phyloP scores from a whole-genome alignment of 2,329 filamentous ascomycete genomes.

The Microcyclosporella mali region DNA sequence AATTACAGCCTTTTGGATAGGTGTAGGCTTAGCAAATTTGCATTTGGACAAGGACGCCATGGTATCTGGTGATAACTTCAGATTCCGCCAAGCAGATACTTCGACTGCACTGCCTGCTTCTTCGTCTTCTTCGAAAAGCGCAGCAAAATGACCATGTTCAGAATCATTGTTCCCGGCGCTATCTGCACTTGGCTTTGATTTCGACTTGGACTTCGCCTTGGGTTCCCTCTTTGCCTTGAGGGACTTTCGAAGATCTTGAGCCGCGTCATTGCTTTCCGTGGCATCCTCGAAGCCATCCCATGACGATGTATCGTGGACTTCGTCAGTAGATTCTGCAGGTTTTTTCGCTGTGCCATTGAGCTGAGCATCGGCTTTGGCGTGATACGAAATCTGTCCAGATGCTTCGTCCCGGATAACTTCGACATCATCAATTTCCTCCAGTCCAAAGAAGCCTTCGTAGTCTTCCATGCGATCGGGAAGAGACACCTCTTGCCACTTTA shows the following conservation, averaged over 20 bases:
- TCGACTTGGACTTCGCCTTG: constrained; percentile 19
- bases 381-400: constrained; percentile 46
- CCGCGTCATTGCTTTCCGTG: constrained; percentile 18
- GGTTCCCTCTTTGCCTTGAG: constrained; percentile 13
- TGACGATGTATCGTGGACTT: constrained; percentile 40
- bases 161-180: constrained; percentile 4
- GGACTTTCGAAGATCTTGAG: background rate
- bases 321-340: constrained; percentile 32
- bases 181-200: constrained; percentile 17
- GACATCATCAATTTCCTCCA: constrained; percentile 89
- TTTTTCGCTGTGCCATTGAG: constrained; percentile 1
- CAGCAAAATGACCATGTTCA: constrained; percentile 42
- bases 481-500: constrained; percentile 58
- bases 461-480: constrained; percentile 75
- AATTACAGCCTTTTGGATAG: constrained; percentile 74
- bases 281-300: constrained; percentile 57
- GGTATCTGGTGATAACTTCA: constrained; percentile 66
- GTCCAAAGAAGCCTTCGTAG: constrained; percentile 85
- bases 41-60: constrained; percentile 71
- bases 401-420: constrained; percentile 61
- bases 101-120: constrained; percentile 56
- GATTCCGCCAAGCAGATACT: constrained; percentile 68
- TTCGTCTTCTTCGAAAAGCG: constrained; percentile 40
- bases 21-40: constrained; percentile 72
- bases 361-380: constrained; percentile 6